A percentile compares a stretch with the other conserved stretches of the same genome.
These are phyloP conservation scores for Venturia effusa DNA, from an alignment of 2,329 filamentous ascomycete species.

Conservation along the genomic window DNA sequence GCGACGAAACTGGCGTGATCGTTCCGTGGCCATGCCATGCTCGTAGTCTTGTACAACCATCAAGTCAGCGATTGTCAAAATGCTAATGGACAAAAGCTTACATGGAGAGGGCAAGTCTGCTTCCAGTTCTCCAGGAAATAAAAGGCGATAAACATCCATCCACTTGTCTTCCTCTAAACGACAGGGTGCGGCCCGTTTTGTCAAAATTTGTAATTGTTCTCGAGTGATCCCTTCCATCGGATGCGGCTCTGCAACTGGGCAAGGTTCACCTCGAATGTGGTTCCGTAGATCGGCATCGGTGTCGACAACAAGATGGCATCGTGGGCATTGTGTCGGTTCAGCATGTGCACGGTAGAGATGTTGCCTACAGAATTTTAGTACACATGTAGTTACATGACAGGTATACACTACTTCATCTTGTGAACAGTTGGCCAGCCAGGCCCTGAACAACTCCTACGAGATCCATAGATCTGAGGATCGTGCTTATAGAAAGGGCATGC, in stretches of 20 bases:
- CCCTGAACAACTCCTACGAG: conserved; percentile 26
- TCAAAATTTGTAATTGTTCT: conserved; percentile 25
- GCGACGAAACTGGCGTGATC: conserved; percentile 21
- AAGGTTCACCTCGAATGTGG: conserved; percentile 19
- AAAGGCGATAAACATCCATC: conserved; percentile 26
- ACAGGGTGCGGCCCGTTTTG: conserved; percentile 23
- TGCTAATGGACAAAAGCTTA: conserved; percentile 14
- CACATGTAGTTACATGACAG: neutral
- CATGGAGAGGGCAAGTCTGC: conserved; percentile 26
- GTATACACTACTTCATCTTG: conserved; percentile 25
- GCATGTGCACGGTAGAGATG: conserved; percentile 31
- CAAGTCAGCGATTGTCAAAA: neutral
- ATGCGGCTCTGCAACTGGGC: neutral
- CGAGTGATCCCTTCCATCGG: conserved; percentile 27
- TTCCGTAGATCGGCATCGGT: conserved; percentile 21
- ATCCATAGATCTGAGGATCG: conserved; percentile 25
- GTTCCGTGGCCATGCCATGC: conserved; percentile 18
- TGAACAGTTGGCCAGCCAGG: conserved; percentile 30
- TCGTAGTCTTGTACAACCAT: conserved; percentile 22
- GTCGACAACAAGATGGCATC: conserved; percentile 28
- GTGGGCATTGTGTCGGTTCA: conserved; percentile 26
- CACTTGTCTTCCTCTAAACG: conserved; percentile 28
- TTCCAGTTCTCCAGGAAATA: conserved; percentile 24
- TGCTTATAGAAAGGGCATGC: conserved; percentile 34
- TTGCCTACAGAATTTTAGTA: conserved; percentile 18